Base-by-base conservation (phyloP, 306 rosid genomes). In the Abrus precatorius region DNA sequence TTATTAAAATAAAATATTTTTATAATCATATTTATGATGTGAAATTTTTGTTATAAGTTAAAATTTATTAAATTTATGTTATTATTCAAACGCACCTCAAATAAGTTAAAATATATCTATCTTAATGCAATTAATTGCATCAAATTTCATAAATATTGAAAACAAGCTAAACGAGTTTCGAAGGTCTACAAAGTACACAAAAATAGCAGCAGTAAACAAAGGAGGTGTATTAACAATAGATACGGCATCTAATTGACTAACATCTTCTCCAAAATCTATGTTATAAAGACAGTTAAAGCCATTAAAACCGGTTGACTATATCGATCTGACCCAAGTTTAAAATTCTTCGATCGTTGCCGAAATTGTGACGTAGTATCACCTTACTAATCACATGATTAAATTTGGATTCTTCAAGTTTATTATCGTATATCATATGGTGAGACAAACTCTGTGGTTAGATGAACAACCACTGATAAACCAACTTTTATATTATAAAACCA, bases 391-490 rank as follows among this genome's bases (percentile, higher is more conserved):
- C 82, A 73, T 77, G 82, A 80, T 88, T 53, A 80, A 69, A 76
- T 60, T 48, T 69, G 82, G 59, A 47, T 68, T 32, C 38, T 61
- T n/a, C 29, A 71, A 45, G 49, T 14, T 48, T 48, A 69, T 72
- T 74, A 81, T 81, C 69, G 40, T 40, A 66, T 38, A 3, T 9
- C 27, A 69, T 12, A 47, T 43, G 63, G 80, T 67, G 88, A 73
- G 91, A 90, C 91, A 86, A 81, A 86, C 79, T 86, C 88, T 84
- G 82, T 9, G 72, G 91, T 88, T 84, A 77, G 92, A 84, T 80
- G 82, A 90, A 80, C 88, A 84, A 88, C 86, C 67, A 74, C 65
- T 69, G 79, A 53, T 69, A 53, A 52, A 77, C 74, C 52, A 6
- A 27, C 6, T 83, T 80, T 60, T 79, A 76, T 82, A 74, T 52